Evolutionary conservation across 129 eudicot genomes (phyloP).

Genomic region (Apium graveolens): DNA sequence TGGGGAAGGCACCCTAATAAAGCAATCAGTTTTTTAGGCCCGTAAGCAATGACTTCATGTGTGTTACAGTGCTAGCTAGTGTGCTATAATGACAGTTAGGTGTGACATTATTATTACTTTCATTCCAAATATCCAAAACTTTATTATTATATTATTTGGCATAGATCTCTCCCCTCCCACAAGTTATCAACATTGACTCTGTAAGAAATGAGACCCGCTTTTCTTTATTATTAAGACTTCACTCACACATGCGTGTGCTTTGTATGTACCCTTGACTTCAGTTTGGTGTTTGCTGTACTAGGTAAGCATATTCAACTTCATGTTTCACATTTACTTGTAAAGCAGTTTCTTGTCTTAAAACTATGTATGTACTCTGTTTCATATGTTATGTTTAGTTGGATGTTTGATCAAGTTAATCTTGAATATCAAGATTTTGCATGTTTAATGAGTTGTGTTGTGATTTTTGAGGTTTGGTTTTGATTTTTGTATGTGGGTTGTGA

Average conservation of each 20-base stretch:
- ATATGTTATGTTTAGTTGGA: neutral
- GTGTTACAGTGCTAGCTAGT: neutral
- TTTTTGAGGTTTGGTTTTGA: conserved; percentile 1
- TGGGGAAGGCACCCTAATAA: no score
- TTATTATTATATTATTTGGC: neutral
- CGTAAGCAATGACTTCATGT: neutral
- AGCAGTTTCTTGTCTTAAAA: no score
- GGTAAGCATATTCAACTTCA: neutral
- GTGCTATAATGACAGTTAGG: no score
- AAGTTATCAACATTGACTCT: neutral
- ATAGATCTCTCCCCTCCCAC: neutral
- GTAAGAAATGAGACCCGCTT: neutral
- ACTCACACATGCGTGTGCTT: no score
- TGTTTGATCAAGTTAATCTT: neutral
- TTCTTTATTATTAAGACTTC: neutral
- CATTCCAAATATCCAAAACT: no score
- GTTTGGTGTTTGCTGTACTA: neutral
- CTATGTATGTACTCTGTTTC: neutral
- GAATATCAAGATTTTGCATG: neutral
- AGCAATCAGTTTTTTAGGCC: no score
- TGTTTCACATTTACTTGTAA: neutral
- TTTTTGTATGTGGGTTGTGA: neutral
- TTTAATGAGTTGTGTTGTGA: neutral
- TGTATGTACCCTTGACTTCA: neutral
- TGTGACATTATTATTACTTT: no score